Percentiles rank a stretch among this genome's conserved stretches.
Conservation (phyloP, 1,284 basidiomycete genomes). For the Anthracocystis walkeri region DNA sequence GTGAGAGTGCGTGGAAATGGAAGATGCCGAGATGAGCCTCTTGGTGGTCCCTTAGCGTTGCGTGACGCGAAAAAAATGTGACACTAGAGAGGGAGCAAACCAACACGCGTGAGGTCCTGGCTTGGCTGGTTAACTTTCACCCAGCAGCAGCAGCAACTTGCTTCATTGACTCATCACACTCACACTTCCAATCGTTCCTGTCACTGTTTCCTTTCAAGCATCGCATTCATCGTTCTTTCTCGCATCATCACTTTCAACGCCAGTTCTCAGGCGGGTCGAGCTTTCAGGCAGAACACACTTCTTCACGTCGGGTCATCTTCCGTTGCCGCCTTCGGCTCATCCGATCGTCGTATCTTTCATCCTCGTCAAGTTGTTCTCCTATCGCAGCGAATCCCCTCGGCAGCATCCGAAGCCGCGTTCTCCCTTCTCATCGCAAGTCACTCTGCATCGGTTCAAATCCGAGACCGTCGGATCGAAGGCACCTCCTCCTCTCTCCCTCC, state of each 20-base stretch:
- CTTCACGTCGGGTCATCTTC: background rate
- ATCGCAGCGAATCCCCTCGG: background rate
- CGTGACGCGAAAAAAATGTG: slow-evolving; percentile 36
- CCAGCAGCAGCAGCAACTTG: background rate
- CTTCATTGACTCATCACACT: background rate
- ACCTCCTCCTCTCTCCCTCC: background rate
- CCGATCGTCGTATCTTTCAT: background rate
- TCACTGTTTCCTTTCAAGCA: slow-evolving; percentile 2
- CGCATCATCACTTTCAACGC: background rate
- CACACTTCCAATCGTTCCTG: background rate
- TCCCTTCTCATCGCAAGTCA: background rate
- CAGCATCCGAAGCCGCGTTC: background rate
- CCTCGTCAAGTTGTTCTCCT: too few species aligned
- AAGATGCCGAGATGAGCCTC: slow-evolving; percentile 4
- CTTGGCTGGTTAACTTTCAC: background rate
- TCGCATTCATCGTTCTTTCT: background rate
- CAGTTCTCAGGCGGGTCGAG: background rate
- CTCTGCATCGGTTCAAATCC: background rate
- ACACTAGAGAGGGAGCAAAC: slow-evolving; percentile 9
- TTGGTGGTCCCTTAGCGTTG: slow-evolving; percentile 5
- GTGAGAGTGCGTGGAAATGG: background rate
- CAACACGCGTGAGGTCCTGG: slow-evolving; percentile 9
- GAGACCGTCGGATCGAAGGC: background rate
- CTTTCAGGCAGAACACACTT: background rate
- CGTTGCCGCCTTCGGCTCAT: slow-evolving; percentile 1